Evolutionary conservation across 805 yeast genomes (phyloP).

Genomic region (Tetrapisispora pingtungensis): DNA sequence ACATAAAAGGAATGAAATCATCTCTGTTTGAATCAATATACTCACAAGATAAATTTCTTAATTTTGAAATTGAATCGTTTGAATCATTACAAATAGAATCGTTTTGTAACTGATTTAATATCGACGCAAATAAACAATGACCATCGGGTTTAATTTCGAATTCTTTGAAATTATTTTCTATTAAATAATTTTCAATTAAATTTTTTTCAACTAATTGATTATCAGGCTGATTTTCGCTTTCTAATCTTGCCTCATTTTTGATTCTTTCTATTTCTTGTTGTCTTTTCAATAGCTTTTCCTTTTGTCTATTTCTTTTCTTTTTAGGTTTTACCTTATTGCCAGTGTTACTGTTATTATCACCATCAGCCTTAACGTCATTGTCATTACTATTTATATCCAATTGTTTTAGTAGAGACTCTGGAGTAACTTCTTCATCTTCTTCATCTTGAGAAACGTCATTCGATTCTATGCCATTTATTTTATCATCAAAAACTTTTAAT

Average conservation of each 20-base stretch:
- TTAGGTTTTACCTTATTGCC: neutral
- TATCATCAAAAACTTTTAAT: slow-evolving; percentile 3
- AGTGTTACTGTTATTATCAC: no score
- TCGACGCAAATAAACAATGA: slow-evolving; percentile 81
- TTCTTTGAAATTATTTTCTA: slow-evolving; percentile 39
- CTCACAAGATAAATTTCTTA: slow-evolving; percentile 56
- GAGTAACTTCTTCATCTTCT: slow-evolving; percentile 45
- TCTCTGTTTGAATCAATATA: slow-evolving; percentile 57
- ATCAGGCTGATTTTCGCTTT: slow-evolving; percentile 60
- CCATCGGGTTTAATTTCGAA: slow-evolving; percentile 84
- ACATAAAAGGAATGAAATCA: slow-evolving; percentile 69
- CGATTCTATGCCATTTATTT: slow-evolving; percentile 1
- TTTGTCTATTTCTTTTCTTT: slow-evolving; percentile 60
- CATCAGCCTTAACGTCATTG: no score
- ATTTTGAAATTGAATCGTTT: slow-evolving; percentile 27
- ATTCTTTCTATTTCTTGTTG: slow-evolving; percentile 57
- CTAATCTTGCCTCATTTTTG: slow-evolving; percentile 57
- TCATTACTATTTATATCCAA: slow-evolving; percentile 23
- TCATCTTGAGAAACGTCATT: slow-evolving; percentile 26
- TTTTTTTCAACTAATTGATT: slow-evolving; percentile 62
- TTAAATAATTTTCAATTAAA: slow-evolving; percentile 47
- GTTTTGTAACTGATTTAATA: slow-evolving; percentile 59
- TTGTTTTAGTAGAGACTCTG: slow-evolving; percentile 58
- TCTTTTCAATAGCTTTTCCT: slow-evolving; percentile 69
- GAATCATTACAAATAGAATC: slow-evolving; percentile 8